These are phyloP conservation scores for Xylaria sp. DNA, from an alignment of 2,329 filamentous ascomycete genomes.

Conservation along the genomic window DNA sequence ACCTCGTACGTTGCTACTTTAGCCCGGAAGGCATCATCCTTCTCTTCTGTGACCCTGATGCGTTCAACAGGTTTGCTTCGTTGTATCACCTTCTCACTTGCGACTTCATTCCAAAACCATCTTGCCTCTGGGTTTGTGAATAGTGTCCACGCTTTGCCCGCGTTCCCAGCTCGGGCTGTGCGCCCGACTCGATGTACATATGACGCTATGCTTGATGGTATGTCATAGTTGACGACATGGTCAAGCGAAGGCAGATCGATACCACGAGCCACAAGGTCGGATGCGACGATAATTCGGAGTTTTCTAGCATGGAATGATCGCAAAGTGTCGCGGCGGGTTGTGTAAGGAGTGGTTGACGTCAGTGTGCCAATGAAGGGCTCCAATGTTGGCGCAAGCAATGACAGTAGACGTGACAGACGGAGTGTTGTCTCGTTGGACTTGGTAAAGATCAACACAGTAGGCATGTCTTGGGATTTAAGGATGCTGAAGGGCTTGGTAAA, in stretches of 20 bases:
- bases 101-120: constrained; percentile 92
- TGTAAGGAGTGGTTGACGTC: constrained; percentile 78
- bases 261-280: constrained; percentile 90
- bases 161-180: constrained; percentile 80
- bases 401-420: constrained; percentile 82
- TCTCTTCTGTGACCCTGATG: constrained; percentile 49
- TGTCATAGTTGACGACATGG: constrained; percentile 92
- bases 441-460: constrained; percentile 79
- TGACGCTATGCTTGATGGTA: constrained; percentile 78
- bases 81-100: constrained; percentile 50
- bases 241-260: constrained; percentile 80
- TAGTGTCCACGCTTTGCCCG: constrained; percentile 84
- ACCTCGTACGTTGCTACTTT: constrained; percentile 55
- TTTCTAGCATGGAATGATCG: constrained; percentile 67
- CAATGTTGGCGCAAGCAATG: constrained; percentile 66
- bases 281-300: constrained; percentile 80
- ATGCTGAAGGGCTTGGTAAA: neutral
- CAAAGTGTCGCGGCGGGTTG: constrained; percentile 70
- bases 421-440: constrained; percentile 87
- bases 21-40: constrained; percentile 53
- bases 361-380: constrained; percentile 68
- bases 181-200: constrained; percentile 94
- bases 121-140: constrained; percentile 81
- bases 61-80: constrained; percentile 54
- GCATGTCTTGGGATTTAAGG: constrained; percentile 28